phyloP scores from a whole-genome alignment of 352 stramenopile genomes.

The Phytopythium litorale region DNA sequence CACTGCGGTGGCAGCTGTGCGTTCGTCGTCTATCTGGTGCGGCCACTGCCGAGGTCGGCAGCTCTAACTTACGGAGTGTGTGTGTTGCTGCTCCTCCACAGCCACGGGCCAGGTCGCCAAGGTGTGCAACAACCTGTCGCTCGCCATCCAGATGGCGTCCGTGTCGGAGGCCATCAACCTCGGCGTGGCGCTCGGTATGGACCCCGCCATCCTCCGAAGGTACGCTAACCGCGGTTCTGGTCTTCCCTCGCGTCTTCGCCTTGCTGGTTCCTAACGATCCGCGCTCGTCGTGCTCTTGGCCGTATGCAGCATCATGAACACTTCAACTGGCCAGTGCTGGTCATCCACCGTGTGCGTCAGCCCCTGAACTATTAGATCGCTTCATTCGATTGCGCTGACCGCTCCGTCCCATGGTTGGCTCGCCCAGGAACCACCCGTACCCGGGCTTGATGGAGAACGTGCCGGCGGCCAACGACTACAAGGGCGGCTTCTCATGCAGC shows the following conservation, averaged over 20 bases:
- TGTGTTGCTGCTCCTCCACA: conserved; percentile 16
- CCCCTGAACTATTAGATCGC: background rate
- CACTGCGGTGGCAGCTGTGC: conserved; percentile 90
- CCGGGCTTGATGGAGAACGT: conserved; percentile 90
- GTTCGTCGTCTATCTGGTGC: conserved; percentile 23
- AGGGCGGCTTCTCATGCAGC: conserved; percentile 87
- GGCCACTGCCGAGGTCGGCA: background rate
- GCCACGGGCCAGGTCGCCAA: conserved; percentile 89
- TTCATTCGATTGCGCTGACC: background rate
- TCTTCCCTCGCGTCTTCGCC: background rate
- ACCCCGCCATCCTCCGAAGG: conserved; percentile 90
- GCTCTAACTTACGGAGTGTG: background rate
- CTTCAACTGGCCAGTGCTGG: conserved; percentile 96
- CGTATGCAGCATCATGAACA: conserved; percentile 92
- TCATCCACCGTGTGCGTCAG: conserved; percentile 88
- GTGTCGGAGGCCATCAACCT: conserved; percentile 97
- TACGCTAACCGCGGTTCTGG: conserved; percentile 12
- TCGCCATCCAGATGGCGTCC: conserved; percentile 96
- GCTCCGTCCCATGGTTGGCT: background rate
- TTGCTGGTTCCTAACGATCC: background rate
- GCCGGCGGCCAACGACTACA: conserved; percentile 84
- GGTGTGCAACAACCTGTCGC: conserved; percentile 98
- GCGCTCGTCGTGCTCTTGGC: background rate
- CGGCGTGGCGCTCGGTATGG: conserved; percentile 92
- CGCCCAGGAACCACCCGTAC: conserved; percentile 90